Conservation (phyloP, 2,329 filamentous ascomycete genomes). For the Apiospora koreana region DNA sequence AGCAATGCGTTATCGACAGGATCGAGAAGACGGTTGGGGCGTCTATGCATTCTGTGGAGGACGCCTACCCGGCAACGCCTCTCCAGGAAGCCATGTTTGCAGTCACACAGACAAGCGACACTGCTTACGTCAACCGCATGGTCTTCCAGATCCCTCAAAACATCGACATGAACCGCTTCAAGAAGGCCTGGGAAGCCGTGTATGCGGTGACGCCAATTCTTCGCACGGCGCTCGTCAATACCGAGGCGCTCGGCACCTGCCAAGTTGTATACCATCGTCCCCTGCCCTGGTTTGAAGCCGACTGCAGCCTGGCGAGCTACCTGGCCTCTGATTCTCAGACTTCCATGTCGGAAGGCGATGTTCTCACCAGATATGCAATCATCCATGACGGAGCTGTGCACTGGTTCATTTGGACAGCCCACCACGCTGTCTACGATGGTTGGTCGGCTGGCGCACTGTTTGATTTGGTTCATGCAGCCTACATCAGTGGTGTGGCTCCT, state of each 20-base stretch:
- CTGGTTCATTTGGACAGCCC: constrained; percentile 16
- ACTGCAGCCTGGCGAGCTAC: background rate
- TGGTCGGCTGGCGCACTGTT: constrained; percentile 13
- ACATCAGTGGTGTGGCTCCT: background rate
- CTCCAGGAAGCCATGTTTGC: background rate
- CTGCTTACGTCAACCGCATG: constrained; percentile 3
- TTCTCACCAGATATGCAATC: constrained; percentile 13
- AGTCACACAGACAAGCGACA: background rate
- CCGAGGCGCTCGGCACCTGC: background rate
- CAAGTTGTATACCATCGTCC: constrained; percentile 10
- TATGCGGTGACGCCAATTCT: background rate
- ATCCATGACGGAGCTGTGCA: background rate
- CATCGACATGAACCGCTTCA: background rate
- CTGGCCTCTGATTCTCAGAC: background rate
- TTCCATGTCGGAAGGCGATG: background rate
- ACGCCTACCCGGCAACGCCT: background rate
- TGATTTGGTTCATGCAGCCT: constrained; percentile 1
- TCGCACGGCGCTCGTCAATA: background rate
- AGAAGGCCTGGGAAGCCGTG: background rate
- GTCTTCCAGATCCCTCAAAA: background rate
- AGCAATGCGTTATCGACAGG: background rate
- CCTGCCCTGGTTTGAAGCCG: background rate
- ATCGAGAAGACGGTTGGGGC: background rate
- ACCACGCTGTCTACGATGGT: constrained; percentile 15
- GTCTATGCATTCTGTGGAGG: background rate